Conservation (phyloP, 495 filamentous ascomycete genomes). For the Parmelia sp. region DNA sequence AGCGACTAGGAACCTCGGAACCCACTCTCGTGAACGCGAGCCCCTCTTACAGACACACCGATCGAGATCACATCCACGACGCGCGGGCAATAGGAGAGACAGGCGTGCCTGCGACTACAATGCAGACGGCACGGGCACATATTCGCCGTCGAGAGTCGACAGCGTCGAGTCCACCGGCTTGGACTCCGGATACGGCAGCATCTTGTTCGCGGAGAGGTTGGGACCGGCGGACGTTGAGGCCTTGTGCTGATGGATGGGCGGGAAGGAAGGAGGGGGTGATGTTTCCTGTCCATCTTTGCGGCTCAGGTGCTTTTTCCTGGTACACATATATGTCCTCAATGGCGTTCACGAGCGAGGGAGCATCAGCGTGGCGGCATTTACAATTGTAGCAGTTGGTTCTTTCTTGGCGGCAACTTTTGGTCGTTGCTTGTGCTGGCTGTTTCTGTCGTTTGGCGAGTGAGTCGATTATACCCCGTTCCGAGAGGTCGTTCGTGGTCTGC, state of each 20-base stretch:
- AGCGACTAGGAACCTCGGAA: too few species aligned
- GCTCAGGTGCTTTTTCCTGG: background rate
- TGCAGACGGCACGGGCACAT: background rate
- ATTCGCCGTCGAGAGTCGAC: background rate
- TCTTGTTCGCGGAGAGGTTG: slow-evolving; percentile 21
- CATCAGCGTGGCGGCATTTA: background rate
- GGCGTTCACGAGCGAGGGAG: background rate
- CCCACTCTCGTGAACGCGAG: background rate
- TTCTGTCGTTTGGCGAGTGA: too few species aligned
- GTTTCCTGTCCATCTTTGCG: background rate
- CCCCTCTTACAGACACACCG: background rate
- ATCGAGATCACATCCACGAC: background rate
- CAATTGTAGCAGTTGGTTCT: background rate
- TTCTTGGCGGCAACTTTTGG: too few species aligned
- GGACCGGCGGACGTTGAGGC: slow-evolving; percentile 17
- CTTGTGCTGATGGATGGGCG: background rate
- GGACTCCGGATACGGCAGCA: slow-evolving; percentile 22
- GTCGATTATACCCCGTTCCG: background rate
- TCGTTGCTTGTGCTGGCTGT: too few species aligned
- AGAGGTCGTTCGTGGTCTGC: background rate
- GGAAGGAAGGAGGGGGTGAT: background rate
- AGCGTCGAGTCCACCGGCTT: background rate
- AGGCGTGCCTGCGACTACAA: background rate
- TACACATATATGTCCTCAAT: background rate
- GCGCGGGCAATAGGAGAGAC: background rate